These are phyloP conservation scores for Lathyrus sativus DNA, from an alignment of 306 rosid species.

Conservation along the genomic window DNA sequence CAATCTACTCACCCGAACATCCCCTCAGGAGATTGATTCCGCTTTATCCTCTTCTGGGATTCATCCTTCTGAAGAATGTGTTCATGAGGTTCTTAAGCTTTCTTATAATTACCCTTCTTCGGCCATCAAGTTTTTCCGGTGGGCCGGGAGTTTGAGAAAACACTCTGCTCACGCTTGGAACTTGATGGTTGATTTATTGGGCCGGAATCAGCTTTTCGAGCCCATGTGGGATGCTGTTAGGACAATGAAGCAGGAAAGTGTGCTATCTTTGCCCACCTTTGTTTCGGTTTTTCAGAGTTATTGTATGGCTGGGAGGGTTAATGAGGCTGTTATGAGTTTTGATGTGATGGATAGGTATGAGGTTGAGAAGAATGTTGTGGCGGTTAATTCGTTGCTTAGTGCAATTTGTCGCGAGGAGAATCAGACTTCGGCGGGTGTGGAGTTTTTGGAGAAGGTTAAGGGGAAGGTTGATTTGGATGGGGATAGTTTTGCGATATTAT, in stretches of 20 bases:
- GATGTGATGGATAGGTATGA: constrained; percentile 70
- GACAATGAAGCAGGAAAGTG: constrained; percentile 60
- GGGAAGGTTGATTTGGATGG: constrained; percentile 55
- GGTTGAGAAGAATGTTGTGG: constrained; percentile 48
- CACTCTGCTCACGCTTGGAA: constrained; percentile 64
- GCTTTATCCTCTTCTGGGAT: constrained; percentile 56
- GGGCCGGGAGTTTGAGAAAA: constrained; percentile 54
- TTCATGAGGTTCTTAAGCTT: constrained; percentile 52
- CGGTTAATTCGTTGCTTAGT: constrained; percentile 60
- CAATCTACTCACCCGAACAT: constrained; percentile 54
- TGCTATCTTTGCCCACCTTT: constrained; percentile 54
- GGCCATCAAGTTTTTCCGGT: constrained; percentile 72
- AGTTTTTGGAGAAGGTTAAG: constrained; percentile 50
- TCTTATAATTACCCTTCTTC: constrained; percentile 63
- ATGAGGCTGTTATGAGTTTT: constrained; percentile 65
- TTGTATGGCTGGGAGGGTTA: constrained; percentile 51
- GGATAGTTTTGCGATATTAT: constrained; percentile 60
- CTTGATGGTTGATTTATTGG: constrained; percentile 66
- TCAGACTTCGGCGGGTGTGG: constrained; percentile 46
- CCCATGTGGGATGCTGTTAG: constrained; percentile 77
- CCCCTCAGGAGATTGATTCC: constrained; percentile 51
- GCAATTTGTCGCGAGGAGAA: constrained; percentile 60
- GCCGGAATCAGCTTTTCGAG: constrained; percentile 67
- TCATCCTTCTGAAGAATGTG: constrained; percentile 46
- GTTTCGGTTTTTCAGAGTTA: constrained; percentile 63